These are phyloP conservation scores for Rutstroemia sp. DNA, from an alignment of 2,329 filamentous ascomycete genomes.

Conservation along the genomic window DNA sequence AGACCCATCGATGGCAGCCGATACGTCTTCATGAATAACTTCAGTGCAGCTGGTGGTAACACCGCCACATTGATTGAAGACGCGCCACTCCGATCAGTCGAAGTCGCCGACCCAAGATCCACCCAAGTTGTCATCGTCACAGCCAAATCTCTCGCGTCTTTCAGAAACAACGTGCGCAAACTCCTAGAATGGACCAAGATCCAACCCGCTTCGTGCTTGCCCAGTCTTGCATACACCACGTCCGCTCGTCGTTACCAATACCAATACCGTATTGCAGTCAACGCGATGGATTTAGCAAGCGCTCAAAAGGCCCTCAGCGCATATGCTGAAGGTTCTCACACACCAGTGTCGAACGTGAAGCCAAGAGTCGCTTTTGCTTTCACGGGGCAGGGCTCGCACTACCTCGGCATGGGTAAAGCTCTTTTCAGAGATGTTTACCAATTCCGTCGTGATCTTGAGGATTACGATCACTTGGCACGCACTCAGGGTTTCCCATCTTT, in stretches of 20 bases:
- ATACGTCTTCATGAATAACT: slow-evolving; percentile 40
- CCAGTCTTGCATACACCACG: slow-evolving; percentile 15
- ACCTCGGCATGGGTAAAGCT: slow-evolving; percentile 23
- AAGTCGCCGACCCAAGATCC: slow-evolving; percentile 1
- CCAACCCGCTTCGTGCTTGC: slow-evolving; percentile 8
- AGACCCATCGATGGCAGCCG: slow-evolving; percentile 33
- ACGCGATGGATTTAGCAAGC: slow-evolving; percentile 32
- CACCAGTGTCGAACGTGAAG: slow-evolving; percentile 6
- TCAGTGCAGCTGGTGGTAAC: slow-evolving; percentile 30
- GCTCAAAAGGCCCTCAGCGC: slow-evolving; percentile 4
- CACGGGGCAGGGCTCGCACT: slow-evolving; percentile 40
- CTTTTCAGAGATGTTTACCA: slow-evolving; percentile 32
- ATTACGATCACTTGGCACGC: slow-evolving; percentile 20
- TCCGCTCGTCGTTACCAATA: slow-evolving; percentile 47
- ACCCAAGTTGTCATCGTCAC: slow-evolving; percentile 9
- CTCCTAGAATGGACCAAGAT: slow-evolving; percentile 1
- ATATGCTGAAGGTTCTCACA: slow-evolving; percentile 1
- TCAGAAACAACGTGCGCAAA: slow-evolving; percentile 8
- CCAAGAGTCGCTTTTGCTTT: slow-evolving; percentile 15
- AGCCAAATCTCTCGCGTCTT: slow-evolving; percentile 7
- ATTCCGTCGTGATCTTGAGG: slow-evolving; percentile 21
- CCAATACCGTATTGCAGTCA: slow-evolving; percentile 43
- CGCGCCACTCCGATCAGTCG: slow-evolving; percentile 9
- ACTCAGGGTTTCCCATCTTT: slow-evolving; percentile 25
- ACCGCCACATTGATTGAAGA: slow-evolving; percentile 19